phyloP scores from a whole-genome alignment of 1,284 basidiomycete species.

The Apiotrichum siamense region DNA sequence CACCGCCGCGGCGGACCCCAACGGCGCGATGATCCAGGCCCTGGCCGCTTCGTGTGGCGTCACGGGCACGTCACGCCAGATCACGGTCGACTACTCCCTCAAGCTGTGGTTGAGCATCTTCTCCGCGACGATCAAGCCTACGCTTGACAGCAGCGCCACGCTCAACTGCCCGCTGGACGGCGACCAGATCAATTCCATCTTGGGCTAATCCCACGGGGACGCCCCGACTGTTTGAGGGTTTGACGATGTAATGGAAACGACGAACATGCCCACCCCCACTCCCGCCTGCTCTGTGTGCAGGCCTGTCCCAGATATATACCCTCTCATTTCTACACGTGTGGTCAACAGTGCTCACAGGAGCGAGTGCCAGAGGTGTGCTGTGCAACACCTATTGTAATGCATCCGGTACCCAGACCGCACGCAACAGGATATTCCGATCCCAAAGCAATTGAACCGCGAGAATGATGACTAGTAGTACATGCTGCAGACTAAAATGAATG shows the following conservation, averaged over 20 bases:
- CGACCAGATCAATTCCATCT: constrained; percentile 45
- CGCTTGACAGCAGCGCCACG: constrained; percentile 59
- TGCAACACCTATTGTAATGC: constrained; percentile 2
- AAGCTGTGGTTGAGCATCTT: constrained; percentile 51
- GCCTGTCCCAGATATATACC: too few species aligned
- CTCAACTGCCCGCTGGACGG: constrained; percentile 60
- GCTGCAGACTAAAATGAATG: not conserved
- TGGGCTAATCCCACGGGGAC: not conserved
- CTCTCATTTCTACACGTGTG: too few species aligned
- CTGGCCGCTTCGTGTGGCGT: constrained; percentile 59
- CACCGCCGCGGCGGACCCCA: constrained; percentile 2
- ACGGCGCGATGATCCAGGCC: constrained; percentile 1
- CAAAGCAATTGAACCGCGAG: too few species aligned
- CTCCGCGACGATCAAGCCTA: constrained; percentile 62
- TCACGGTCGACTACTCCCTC: constrained; percentile 62
- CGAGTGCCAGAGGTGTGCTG: not conserved
- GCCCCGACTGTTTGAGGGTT: too few species aligned
- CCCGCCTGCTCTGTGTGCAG: too few species aligned
- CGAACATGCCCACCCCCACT: too few species aligned
- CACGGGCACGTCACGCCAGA: constrained; percentile 44
- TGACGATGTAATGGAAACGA: too few species aligned
- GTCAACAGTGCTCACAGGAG: too few species aligned
- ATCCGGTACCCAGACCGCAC: not conserved
- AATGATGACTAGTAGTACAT: not conserved
- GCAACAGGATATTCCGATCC: too few species aligned